Base-by-base conservation (phyloP, 1,284 basidiomycete genomes). In the Moesziomyces globuligerus region DNA sequence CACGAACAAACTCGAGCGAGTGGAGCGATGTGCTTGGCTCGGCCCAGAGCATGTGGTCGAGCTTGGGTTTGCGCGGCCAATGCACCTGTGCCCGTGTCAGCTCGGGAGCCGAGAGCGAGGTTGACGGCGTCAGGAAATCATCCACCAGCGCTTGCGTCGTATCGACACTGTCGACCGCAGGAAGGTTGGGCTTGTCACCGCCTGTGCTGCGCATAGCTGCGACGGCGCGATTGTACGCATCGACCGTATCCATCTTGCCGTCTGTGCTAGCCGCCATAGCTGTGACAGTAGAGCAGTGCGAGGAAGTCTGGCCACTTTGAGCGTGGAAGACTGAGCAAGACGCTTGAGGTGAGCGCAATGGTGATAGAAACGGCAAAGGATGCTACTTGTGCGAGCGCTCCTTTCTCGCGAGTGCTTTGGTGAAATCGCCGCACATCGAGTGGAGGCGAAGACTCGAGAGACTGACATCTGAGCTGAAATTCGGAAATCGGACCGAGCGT, bases 1-100 rank as follows among this genome's bases (percentile, higher is more conserved):
- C 72, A 20, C 80, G 74, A n/a, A 81, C 56, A 44, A 81, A 81
- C 7, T 73, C 66, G 37, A 81, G 62, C 26, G 75, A 62, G 20
- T 75, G 72, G 1, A 73, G 53, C 11, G 71, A 68, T 0, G 65
- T 71, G 44, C 60, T 57, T 6, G 75, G 73, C 15, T 75, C 75
- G 17, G 74, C 56, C 50, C 68, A 64, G 1, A 77, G 71, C 71
- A 74, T 74, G 44, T 65, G 44, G 42, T 75, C 66, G 28, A 62
- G 69, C 48, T 66, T 57, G 38, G 65, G 65, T 42, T 60, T 53
- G 42, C 70, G 48, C 15, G 48, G 38, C 73, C 73, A 75, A 28
- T 77, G 64, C 5, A 57, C 49, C 40, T 72, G 69, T 7, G 58
- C 50, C 29, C 48, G 49, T 3, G 69, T 36, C 23, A 67, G 58